These are phyloP conservation scores for Remersonia thermophila DNA, from an alignment of 2,329 filamentous ascomycete species.

Conservation along the genomic window DNA sequence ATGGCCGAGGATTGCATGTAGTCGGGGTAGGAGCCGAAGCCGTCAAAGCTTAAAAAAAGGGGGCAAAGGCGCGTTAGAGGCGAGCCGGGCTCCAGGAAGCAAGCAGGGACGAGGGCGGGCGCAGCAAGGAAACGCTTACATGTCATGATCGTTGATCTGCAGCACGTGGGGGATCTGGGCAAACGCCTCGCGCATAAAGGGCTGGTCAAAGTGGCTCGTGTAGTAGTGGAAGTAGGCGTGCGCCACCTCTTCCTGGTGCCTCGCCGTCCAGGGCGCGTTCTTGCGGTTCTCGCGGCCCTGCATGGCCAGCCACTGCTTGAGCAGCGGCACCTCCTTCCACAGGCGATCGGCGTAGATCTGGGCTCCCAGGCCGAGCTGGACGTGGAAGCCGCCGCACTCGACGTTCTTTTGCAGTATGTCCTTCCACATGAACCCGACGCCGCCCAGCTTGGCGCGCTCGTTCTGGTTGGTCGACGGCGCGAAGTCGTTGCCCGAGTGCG, in stretches of 20 bases:
- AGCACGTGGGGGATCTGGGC: conserved; percentile 92
- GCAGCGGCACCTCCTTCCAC: conserved; percentile 87
- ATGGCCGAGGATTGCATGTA: conserved; percentile 97
- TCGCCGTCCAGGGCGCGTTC: conserved; percentile 81
- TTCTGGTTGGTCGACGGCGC: conserved; percentile 74
- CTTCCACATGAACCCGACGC: conserved; percentile 96
- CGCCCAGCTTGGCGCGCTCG: conserved; percentile 75
- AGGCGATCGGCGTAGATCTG: conserved; percentile 92
- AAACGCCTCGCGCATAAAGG: conserved; percentile 85
- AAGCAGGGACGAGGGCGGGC: neutral
- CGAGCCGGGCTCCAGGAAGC: too few species aligned
- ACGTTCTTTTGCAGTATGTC: conserved; percentile 95
- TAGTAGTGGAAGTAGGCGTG: conserved; percentile 99
- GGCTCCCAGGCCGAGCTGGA: conserved; percentile 80
- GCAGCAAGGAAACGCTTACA: conserved; percentile 46
- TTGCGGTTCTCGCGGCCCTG: conserved; percentile 88
- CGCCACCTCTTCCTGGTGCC: conserved; percentile 87
- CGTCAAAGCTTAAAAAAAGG: conserved; percentile 62
- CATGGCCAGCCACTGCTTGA: conserved; percentile 92
- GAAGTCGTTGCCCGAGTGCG: conserved; percentile 94
- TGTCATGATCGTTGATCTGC: conserved; percentile 93
- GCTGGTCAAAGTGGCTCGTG: conserved; percentile 95
- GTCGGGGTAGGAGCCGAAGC: conserved; percentile 84
- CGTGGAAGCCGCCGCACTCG: conserved; percentile 91
- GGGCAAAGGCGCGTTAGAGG: too few species aligned